Evolutionary conservation across 495 filamentous ascomycete species (phyloP), one percentile per base, ranked within the genome.

Genomic region (Monascus purpureus): DNA sequence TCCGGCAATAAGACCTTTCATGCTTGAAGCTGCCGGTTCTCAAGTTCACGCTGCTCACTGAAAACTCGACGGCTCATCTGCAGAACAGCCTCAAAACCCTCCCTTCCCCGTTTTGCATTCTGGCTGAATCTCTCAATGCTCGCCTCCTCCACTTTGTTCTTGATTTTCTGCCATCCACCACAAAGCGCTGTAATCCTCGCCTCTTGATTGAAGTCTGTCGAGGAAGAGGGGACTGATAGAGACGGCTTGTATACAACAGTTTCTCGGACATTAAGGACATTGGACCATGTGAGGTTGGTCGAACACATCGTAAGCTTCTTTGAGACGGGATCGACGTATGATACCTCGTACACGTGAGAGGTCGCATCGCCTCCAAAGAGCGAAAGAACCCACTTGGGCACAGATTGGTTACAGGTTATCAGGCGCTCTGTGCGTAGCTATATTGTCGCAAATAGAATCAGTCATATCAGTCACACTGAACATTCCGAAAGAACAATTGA

Each of bases 301-400:
- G 82, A 86, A 50, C 81, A 82, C 79, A 96, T 93, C 28, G 85
- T 94, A 40, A 97, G 84, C 32, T 77, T 88, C 58, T 84, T 83
- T 25, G 63, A 58, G 14, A 44, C 46, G 5, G 80, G 85, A 53
- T 94, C 82, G 45, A 96, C 87, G 54, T 95, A 94, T 27, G 83
- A 92, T 20, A 85, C 79, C 63, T 97, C 90, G 49, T 92, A 88
- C 33, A 93, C 84, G 50, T 86, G 80, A 18, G 81, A 86, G 25
- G 76, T 80, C 35, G 65, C 43, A 36, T 66, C 65, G 38, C 83
- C 80, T 18, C 78, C 80, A 33, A 93, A 70, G 9, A 96, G 53
- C 13, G 75, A 68, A 43, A 70, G 64, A 17, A 97, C 64, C 84
- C 86, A 94, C 52, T 82, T 77, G 1, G 90, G 90, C 14, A 78